Conservation (phyloP, 495 filamentous ascomycete species). For the Immersiella caudata region DNA sequence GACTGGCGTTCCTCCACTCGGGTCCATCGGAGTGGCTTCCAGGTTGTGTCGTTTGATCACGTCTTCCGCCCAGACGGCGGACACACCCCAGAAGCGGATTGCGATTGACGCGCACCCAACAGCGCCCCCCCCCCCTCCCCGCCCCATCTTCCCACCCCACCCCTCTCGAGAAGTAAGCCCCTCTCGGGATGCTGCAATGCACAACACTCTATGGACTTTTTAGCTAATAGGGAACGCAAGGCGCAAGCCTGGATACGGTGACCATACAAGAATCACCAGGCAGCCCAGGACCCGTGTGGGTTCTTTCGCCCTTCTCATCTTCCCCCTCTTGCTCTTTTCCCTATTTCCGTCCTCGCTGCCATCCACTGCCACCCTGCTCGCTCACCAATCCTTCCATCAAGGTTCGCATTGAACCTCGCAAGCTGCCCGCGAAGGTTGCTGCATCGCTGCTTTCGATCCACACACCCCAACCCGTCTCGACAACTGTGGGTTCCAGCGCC, state of each 20-base stretch:
- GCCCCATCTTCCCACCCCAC: constrained; percentile 10
- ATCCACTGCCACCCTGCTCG: not conserved
- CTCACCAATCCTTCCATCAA: not conserved
- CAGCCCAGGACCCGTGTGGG: constrained; percentile 7
- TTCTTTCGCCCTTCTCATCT: not conserved
- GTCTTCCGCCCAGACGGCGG: constrained; percentile 19
- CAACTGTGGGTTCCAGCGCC: constrained; percentile 4
- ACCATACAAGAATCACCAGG: constrained; percentile 25
- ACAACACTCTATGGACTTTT: constrained; percentile 20
- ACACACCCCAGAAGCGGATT: not conserved
- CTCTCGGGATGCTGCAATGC: constrained; percentile 28
- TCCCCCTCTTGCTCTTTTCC: not conserved
- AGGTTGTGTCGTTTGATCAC: constrained; percentile 20
- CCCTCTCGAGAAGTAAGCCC: constrained; percentile 20
- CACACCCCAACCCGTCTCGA: not conserved
- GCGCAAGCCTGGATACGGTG: constrained; percentile 21
- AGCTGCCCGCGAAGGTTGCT: not conserved
- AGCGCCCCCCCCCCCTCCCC: constrained; percentile 2
- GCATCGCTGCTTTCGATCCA: not conserved
- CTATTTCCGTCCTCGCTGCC: not conserved
- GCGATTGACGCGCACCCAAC: constrained; percentile 1
- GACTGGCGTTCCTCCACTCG: constrained; percentile 2
- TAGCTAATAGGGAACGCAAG: constrained; percentile 25
- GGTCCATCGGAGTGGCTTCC: constrained; percentile 9
- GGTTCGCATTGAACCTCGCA: not conserved